Evolutionary conservation across 192 early-diverging fungal genomes (phyloP).

Genomic region (Linnemannia zychae): DNA sequence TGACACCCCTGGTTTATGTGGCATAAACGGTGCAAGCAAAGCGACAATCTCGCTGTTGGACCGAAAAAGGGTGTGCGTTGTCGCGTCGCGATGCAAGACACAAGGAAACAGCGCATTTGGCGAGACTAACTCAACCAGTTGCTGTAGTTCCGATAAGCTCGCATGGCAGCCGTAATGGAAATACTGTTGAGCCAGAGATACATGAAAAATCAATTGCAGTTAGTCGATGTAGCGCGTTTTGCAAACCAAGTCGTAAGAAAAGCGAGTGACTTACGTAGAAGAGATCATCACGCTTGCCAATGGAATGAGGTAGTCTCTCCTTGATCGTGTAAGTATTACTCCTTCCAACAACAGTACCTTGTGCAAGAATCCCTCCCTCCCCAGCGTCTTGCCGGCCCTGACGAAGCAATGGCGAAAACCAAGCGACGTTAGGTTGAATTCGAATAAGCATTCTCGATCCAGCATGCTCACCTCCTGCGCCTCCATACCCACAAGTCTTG

Average conservation of each 20-base stretch:
- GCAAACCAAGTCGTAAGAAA: not conserved
- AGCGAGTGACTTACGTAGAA: slow-evolving; percentile 35
- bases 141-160: slow-evolving; percentile 31
- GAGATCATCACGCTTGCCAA: slow-evolving; percentile 29
- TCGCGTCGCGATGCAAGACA: slow-evolving; percentile 38
- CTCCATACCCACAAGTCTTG: slow-evolving; percentile 40
- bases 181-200: slow-evolving; percentile 26
- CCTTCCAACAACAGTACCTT: slow-evolving; percentile 12
- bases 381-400: not conserved
- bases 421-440: slow-evolving; percentile 48
- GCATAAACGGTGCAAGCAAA: slow-evolving; percentile 22
- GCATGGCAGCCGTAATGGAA: slow-evolving; percentile 44
- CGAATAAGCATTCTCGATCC: slow-evolving; percentile 33
- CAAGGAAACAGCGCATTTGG: slow-evolving; percentile 39
- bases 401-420: slow-evolving; percentile 28
- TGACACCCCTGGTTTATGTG: not conserved
- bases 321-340: slow-evolving; percentile 16
- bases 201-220: not conserved
- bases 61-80: slow-evolving; percentile 2
- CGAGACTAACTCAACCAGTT: slow-evolving; percentile 24
- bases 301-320: slow-evolving; percentile 26
- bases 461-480: slow-evolving; percentile 40
- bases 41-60: slow-evolving; percentile 31
- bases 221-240: not conserved
- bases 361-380: not conserved